Conservation (phyloP, 768 basidiomycete genomes). For the Hygrocybe punicea region DNA sequence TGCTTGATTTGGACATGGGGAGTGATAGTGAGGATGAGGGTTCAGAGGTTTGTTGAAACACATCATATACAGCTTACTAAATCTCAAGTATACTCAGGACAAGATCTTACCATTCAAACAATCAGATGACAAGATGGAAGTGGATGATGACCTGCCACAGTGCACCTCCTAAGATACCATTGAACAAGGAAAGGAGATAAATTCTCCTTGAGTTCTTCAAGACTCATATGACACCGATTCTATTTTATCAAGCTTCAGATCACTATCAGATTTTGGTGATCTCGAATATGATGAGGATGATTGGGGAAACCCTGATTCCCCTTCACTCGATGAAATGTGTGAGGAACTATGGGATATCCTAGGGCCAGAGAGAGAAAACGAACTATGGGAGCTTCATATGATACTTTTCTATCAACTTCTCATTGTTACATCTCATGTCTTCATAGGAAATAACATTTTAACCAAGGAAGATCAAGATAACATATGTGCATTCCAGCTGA, state of each 20-base stretch:
- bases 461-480: conserved; percentile 24
- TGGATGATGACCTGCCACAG: too few species aligned
- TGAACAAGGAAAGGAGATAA: too few species aligned
- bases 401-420: not conserved
- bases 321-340: conserved; percentile 5
- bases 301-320: not conserved
- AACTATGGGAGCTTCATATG: conserved; percentile 4
- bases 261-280: not conserved
- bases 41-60: not conserved
- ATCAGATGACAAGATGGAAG: too few species aligned
- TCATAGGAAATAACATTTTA: conserved; percentile 18
- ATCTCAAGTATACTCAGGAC: too few species aligned
- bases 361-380: conserved; percentile 1
- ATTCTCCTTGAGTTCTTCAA: not conserved
- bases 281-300: conserved; percentile 1
- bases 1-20: not conserved
- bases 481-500: conserved; percentile 27
- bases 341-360: conserved; percentile 3
- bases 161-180: too few species aligned
- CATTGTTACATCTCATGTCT: not conserved
- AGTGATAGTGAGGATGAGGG: not conserved
- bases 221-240: too few species aligned
- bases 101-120: too few species aligned
- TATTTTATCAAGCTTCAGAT: too few species aligned
- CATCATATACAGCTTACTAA: too few species aligned